These are phyloP conservation scores for Lecanicillium sp. DNA, from an alignment of 2,329 filamentous ascomycete genomes.

Conservation along the genomic window DNA sequence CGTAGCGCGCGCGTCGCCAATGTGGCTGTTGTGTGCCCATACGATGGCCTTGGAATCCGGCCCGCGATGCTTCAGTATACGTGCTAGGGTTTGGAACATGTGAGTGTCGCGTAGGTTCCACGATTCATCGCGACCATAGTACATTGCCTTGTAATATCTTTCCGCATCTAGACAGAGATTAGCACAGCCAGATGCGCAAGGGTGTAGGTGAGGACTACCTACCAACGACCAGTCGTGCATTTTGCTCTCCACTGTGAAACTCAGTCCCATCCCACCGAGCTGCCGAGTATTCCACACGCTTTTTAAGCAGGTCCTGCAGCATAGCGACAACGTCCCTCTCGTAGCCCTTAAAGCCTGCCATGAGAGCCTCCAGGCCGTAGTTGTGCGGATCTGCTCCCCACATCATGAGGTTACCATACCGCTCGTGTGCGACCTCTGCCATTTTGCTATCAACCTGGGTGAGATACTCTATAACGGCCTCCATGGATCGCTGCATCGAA, in stretches of 20 bases:
- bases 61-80: constrained; percentile 36
- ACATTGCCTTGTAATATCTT: constrained; percentile 47
- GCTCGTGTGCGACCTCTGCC: constrained; percentile 35
- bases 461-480: constrained; percentile 42
- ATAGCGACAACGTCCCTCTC: constrained; percentile 40
- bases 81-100: constrained; percentile 43
- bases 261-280: constrained; percentile 35
- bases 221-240: constrained; percentile 39
- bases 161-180: constrained; percentile 34
- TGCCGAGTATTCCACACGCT: constrained; percentile 35
- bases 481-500: constrained; percentile 40
- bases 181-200: not conserved
- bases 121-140: constrained; percentile 39
- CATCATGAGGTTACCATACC: constrained; percentile 40
- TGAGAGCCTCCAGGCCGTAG: constrained; percentile 38
- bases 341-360: constrained; percentile 35
- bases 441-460: constrained; percentile 37
- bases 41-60: constrained; percentile 39
- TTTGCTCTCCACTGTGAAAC: constrained; percentile 44
- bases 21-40: constrained; percentile 32
- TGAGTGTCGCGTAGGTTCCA: constrained; percentile 48
- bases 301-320: constrained; percentile 36
- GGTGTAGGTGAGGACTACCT: constrained; percentile 1
- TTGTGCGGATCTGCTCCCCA: constrained; percentile 44
- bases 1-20: not conserved